These are phyloP conservation scores for Cytospora mali DNA, from an alignment of 2,329 filamentous ascomycete species.

Conservation along the genomic window DNA sequence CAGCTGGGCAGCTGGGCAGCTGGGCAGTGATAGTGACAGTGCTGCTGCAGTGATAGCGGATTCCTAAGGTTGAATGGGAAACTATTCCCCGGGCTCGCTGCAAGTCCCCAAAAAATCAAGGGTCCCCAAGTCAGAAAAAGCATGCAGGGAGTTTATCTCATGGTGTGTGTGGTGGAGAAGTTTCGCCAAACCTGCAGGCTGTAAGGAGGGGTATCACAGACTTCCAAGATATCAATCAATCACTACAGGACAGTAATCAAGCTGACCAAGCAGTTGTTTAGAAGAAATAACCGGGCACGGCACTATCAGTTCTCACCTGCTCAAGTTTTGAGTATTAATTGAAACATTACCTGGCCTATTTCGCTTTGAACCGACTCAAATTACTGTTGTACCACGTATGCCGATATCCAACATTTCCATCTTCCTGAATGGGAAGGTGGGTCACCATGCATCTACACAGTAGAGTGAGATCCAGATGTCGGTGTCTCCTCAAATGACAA, in stretches of 20 bases:
- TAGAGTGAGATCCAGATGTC: too few relatives aligned
- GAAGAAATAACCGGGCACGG: neutral
- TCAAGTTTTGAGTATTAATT: neutral
- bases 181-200: slow-evolving; percentile 1
- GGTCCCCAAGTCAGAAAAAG: neutral
- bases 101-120: neutral
- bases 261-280: neutral
- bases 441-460: neutral
- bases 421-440: neutral
- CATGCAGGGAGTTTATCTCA: neutral
- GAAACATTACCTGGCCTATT: neutral
- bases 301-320: neutral
- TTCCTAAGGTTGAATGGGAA: neutral
- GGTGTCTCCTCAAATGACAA: neutral
- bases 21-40: neutral
- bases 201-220: neutral
- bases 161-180: slow-evolving; percentile 1
- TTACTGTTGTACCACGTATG: neutral
- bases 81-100: neutral
- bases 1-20: neutral
- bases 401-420: neutral
- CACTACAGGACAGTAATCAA: neutral
- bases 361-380: neutral
- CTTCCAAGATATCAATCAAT: neutral
- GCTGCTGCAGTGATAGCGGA: too few relatives aligned